phyloP scores from a whole-genome alignment of 345 rosid species.

The Eucalyptus pauciflora region DNA sequence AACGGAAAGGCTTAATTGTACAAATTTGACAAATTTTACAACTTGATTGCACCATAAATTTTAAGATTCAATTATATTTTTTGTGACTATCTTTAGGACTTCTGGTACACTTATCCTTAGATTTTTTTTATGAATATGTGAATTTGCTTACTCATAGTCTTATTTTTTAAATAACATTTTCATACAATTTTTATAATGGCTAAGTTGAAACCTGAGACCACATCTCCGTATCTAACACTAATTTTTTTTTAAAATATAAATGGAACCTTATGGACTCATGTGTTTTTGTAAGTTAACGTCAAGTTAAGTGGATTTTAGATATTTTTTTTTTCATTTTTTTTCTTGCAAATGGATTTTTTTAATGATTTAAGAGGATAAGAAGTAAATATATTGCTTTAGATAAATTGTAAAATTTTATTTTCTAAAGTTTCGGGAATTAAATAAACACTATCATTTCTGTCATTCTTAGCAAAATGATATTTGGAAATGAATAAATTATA shows the following conservation, averaged over 20 bases:
- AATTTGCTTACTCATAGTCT: neutral
- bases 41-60: neutral
- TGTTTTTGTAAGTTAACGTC: neutral
- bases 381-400: neutral
- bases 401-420: neutral
- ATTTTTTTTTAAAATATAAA: neutral
- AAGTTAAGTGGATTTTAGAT: neutral
- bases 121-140: neutral
- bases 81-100: neutral
- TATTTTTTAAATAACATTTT: neutral
- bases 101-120: neutral
- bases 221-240: neutral
- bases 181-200: neutral
- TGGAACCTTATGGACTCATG: neutral
- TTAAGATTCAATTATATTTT: too few species aligned
- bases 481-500: neutral
- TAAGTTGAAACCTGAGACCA: neutral
- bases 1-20: neutral
- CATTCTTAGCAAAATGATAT: neutral
- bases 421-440: neutral
- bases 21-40: too few species aligned
- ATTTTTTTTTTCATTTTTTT: neutral
- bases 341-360: neutral
- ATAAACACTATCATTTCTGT: neutral
- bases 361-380: neutral